Evolutionary conservation across 345 rosid species (phyloP).

Genomic region (Crucihimalaya himalaica): DNA sequence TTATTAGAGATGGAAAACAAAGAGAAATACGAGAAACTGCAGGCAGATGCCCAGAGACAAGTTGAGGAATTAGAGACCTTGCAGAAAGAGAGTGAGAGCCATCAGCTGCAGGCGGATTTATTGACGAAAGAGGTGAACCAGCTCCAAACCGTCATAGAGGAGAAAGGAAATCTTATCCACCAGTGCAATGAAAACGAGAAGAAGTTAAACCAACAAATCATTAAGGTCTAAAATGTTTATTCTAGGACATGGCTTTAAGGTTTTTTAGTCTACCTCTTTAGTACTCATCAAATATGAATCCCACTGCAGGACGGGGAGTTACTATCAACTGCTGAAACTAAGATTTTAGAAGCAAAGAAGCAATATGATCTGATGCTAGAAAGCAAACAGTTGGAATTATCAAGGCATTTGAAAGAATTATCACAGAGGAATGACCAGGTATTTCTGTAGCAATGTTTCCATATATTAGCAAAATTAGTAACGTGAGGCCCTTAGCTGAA

Average conservation of each 20-base stretch:
- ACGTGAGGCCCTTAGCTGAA: background rate
- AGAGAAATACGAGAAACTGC: conserved; percentile 52
- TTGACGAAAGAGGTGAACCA: conserved; percentile 58
- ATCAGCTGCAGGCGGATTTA: conserved; percentile 47
- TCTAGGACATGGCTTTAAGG: conserved; percentile 1
- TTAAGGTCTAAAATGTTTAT: conserved; percentile 50
- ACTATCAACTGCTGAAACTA: conserved; percentile 63
- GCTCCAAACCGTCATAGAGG: conserved; percentile 56
- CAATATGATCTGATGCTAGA: conserved; percentile 80
- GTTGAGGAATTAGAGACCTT: conserved; percentile 50
- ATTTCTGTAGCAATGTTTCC: conserved; percentile 31
- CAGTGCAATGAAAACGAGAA: conserved; percentile 56
- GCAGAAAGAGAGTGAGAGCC: conserved; percentile 51
- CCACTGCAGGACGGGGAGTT: conserved; percentile 61
- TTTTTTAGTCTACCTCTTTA: conserved; percentile 10
- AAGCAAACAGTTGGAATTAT: conserved; percentile 76
- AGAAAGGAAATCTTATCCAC: conserved; percentile 64
- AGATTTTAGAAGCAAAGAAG: conserved; percentile 68
- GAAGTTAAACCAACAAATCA: conserved; percentile 60
- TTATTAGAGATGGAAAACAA: conserved; percentile 61
- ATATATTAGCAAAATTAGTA: conserved; percentile 18
- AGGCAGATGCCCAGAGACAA: conserved; percentile 53
- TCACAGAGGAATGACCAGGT: conserved; percentile 96
- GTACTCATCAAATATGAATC: conserved; percentile 22
- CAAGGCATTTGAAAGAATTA: conserved; percentile 87